Conservation (phyloP, 352 stramenopile genomes). For the Lagenidium giganteum region DNA sequence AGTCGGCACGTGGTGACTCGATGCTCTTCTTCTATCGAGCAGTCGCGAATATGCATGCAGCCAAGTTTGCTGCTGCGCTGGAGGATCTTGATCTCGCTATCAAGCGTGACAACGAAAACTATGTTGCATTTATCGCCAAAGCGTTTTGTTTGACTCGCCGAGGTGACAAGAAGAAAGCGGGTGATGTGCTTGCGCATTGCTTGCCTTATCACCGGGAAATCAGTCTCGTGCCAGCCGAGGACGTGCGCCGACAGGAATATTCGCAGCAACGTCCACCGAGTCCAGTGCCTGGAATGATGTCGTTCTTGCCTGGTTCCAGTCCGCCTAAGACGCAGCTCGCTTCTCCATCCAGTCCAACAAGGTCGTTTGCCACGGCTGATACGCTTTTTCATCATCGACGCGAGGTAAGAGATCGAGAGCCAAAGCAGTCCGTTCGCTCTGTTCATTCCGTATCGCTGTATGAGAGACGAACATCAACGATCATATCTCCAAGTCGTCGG, state of each 20-base stretch:
- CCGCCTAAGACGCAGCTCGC: no score
- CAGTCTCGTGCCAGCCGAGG: constrained; percentile 12
- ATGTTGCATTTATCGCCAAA: constrained; percentile 34
- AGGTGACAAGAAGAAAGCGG: constrained; percentile 13
- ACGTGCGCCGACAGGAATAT: no score
- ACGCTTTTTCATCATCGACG: constrained; percentile 8
- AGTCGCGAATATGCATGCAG: constrained; percentile 23
- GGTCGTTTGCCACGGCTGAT: constrained; percentile 3
- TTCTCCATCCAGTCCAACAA: no score
- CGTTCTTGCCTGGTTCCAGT: no score
- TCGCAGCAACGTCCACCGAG: no score
- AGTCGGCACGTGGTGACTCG: constrained; percentile 18
- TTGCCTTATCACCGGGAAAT: constrained; percentile 32
- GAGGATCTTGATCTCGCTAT: constrained; percentile 31
- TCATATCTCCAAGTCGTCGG: no score
- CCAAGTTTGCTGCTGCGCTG: constrained; percentile 14
- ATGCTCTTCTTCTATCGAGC: constrained; percentile 32
- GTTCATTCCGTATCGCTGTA: constrained; percentile 2
- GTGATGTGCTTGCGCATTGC: constrained; percentile 22
- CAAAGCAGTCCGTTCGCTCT: constrained; percentile 7
- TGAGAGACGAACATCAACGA: constrained; percentile 4
- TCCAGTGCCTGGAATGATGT: no score
- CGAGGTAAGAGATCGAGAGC: constrained; percentile 7
- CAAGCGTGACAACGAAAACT: constrained; percentile 37
- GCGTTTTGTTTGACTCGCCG: constrained; percentile 24